Base-by-base conservation (phyloP, 805 yeast species). In the Barnettozyma californica region DNA sequence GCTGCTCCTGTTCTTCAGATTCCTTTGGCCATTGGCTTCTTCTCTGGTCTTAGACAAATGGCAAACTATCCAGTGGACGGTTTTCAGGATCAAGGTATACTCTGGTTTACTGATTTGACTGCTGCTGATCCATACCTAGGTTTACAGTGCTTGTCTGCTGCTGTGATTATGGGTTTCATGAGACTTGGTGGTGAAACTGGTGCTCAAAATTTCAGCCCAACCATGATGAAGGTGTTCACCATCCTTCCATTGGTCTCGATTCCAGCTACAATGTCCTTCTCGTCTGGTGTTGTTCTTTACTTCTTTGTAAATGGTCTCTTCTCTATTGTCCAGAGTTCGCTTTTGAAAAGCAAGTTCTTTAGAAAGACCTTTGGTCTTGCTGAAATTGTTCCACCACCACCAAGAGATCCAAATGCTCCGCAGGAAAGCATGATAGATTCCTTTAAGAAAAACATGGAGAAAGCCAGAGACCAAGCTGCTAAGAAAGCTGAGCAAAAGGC, bases 161-260 rank as follows among this genome's bases (percentile, higher is more conserved):
- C 80, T 23, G 75, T 84, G 23, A 86, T 90, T 51, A 77, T 87
- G 47, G 74, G 80, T 1, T 84, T 92, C 58, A 81, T 92, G 66
- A 80, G 81, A 64, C 69, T 82, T 41, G 98, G 97, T 52, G 97
- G 97, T 56, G 97, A 92, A 64, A 85, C 94, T 11, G 97, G 96
- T 45, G 83, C 87, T 33, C 80, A 76, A 45, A 76, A 74, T 46
- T 73, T 85, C 68, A 71, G 78, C 51, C 85, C 88, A 1, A 75
- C 75, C 38, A 75, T 83, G 80, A 80, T 79, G 68, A 84, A 81
- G 59, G 65, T 85, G 20, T 77, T 92, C 71, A 80, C 84, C 36
- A 73, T 77, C 39, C 66, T 89, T 58, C 98, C 98, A 14, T 74
- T 90, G 55, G 69, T 84, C 27, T 89, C 97, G 4, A 83, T 92